Percentiles rank a stretch among this genome's conserved stretches.
Evolutionary conservation across 495 filamentous ascomycete species (phyloP).

Genomic region (Friedmanniomyces endolithicus): DNA sequence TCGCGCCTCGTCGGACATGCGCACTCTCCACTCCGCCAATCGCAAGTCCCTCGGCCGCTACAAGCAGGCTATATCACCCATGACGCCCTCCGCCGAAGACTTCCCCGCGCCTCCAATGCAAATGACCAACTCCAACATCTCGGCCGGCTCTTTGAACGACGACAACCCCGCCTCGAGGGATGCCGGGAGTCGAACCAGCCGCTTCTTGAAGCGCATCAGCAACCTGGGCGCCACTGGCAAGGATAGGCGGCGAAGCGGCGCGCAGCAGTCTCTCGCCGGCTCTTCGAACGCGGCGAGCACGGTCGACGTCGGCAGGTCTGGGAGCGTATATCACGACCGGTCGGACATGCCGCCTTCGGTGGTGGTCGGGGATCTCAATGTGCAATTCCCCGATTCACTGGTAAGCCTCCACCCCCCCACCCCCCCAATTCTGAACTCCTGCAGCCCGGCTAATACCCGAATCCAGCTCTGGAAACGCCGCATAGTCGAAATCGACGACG

Average conservation of each 20-base stretch:
- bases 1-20: constrained; percentile 27
- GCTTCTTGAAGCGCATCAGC: constrained; percentile 72
- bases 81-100: constrained; percentile 24
- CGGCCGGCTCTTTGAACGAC: constrained; percentile 13
- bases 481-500: constrained; percentile 61
- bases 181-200: constrained; percentile 54
- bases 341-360: constrained; percentile 29
- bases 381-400: constrained; percentile 85
- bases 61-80: constrained; percentile 28
- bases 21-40: constrained; percentile 21
- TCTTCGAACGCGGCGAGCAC: neutral
- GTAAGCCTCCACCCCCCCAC: constrained; percentile 22
- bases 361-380: constrained; percentile 76
- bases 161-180: constrained; percentile 39
- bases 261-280: constrained; percentile 26
- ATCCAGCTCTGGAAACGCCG: constrained; percentile 72
- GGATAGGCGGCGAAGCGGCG: constrained; percentile 47
- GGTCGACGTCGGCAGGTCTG: neutral
- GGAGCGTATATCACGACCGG: neutral
- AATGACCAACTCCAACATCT: constrained; percentile 32
- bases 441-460: neutral
- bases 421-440: neutral
- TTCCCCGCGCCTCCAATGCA: constrained; percentile 32
- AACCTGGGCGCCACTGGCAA: constrained; percentile 43
- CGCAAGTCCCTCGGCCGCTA: constrained; percentile 31